phyloP scores from a whole-genome alignment of 108 stramenopile species.

The Chaetoceros tenuissimus region DNA sequence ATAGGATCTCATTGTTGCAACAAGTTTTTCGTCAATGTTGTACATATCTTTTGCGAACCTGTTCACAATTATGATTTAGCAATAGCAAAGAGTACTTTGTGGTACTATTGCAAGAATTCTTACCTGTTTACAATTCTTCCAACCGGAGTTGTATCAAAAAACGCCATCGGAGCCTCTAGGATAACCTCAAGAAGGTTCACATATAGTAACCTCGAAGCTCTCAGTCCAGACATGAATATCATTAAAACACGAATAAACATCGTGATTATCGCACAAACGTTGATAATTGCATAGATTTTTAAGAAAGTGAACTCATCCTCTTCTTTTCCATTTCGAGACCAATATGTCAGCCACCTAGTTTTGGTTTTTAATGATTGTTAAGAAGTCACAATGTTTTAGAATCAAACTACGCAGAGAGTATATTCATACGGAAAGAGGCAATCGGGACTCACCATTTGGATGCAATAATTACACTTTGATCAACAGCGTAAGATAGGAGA shows the following conservation, averaged over 20 bases:
- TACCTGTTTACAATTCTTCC: too few species aligned
- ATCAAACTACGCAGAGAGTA: too few species aligned
- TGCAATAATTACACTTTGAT: constrained; percentile 34
- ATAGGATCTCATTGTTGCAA: constrained; percentile 57
- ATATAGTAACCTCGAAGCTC: constrained; percentile 47
- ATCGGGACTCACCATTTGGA: constrained; percentile 73
- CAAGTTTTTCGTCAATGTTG: constrained; percentile 87
- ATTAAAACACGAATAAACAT: constrained; percentile 37
- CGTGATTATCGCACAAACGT: constrained; percentile 35
- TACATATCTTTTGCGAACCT: constrained; percentile 77
- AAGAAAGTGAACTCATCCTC: constrained; percentile 20
- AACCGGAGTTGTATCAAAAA: constrained; percentile 54
- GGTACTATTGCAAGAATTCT: too few species aligned
- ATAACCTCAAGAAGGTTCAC: constrained; percentile 42
- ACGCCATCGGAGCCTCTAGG: constrained; percentile 83
- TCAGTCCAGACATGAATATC: constrained; percentile 38
- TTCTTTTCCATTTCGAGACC: constrained; percentile 17
- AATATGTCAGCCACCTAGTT: constrained; percentile 28
- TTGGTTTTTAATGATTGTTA: neutral
- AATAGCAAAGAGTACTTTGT: too few species aligned
- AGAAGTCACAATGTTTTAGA: neutral
- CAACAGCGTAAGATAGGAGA: constrained; percentile 36
- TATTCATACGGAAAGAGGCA: too few species aligned
- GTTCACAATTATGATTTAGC: constrained; percentile 25
- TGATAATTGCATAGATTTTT: constrained; percentile 65